Evolutionary conservation across 192 early-diverging fungal species (phyloP).

Genomic region (Kappamyces sp.): DNA sequence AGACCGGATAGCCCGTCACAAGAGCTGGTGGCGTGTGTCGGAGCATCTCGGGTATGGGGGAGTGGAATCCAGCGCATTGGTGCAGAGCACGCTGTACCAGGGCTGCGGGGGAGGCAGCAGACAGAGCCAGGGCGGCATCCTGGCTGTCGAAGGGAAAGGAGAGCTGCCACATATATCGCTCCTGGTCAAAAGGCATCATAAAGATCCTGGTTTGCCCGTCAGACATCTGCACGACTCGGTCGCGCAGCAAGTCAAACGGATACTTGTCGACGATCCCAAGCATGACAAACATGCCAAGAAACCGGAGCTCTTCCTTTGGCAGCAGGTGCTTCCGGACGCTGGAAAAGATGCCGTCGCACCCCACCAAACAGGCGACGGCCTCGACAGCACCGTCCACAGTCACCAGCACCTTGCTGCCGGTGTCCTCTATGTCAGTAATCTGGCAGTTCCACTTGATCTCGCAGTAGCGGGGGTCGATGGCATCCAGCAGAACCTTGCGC

Average conservation of each 20-base stretch:
- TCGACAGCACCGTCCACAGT: too few relatives aligned
- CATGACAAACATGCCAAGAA: conserved; percentile 18
- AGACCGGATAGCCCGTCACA: conserved; percentile 22
- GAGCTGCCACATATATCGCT: conserved; percentile 22
- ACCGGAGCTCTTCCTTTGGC: neutral
- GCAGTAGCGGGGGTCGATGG: conserved; percentile 4
- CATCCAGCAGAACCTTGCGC: conserved; percentile 13
- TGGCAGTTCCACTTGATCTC: neutral
- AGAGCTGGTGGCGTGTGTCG: conserved; percentile 1
- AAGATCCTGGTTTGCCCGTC: conserved; percentile 17
- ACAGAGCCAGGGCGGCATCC: conserved; percentile 1
- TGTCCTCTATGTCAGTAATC: neutral
- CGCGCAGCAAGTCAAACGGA: conserved; percentile 4
- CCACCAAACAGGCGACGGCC: neutral
- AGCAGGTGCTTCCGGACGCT: neutral
- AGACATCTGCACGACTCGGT: conserved; percentile 23
- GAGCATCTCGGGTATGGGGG: conserved; percentile 6
- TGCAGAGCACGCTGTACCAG: neutral
- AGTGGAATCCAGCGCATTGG: conserved; percentile 7
- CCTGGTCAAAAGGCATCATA: conserved; percentile 20
- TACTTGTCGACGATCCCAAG: conserved; percentile 16
- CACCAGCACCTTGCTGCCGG: neutral
- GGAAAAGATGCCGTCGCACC: conserved; percentile 20
- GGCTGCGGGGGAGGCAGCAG: neutral
- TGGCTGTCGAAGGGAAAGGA: conserved; percentile 9